Base-by-base conservation (phyloP, 805 yeast genomes). In the Wickerhamiella shivajii region DNA sequence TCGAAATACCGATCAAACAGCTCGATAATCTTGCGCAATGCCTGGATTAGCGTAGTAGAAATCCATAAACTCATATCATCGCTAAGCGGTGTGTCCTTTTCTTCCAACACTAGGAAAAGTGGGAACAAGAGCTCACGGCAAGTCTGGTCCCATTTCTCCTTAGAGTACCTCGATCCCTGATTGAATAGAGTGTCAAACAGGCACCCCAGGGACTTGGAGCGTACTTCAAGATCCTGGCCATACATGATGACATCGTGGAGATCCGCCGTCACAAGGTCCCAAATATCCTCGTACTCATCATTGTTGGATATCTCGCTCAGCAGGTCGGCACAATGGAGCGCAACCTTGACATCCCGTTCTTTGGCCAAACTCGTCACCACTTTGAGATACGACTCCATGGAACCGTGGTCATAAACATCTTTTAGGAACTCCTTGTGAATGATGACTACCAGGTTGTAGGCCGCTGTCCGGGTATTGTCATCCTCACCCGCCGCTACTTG, bases 31-130 rank as follows among this genome's bases (percentile, higher is more conserved):
- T 80, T 80, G 53, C 92, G 72, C 51, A 92, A 62, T 0, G 97
- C 97, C 56, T 90, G 98, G 42, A 92, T 84, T 55, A 90, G 67
- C 1, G 99, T 90, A 0, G 98, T 85, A 0, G 95, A 83, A 30
- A 90, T 60, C 99, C 99, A 90, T 10, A 92, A 93, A 30, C 94
- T 80, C 44, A 83, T 56, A 40, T 79, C 92, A 53, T 87, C 98
- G 67, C 69, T 43, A 69, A 71, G 42, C 69, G 71, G 38, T 71
- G 71, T 39, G 69, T 68, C 37, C 76, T 66, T 43, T 74, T 77
- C 74, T 90, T 79, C 47, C 74, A 90, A 63, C 5, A 83, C 78
- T 13, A 74, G 72, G 56, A 90, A 90, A 12, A 90, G 83, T 2
- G 97, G 98, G 65, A 87, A 84, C 39, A 90, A 57, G 35, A 90